Evolutionary conservation across 352 stramenopile genomes (phyloP), one percentile per base, ranked within the genome.

Genomic region (Globisporangium heterothallicum): DNA sequence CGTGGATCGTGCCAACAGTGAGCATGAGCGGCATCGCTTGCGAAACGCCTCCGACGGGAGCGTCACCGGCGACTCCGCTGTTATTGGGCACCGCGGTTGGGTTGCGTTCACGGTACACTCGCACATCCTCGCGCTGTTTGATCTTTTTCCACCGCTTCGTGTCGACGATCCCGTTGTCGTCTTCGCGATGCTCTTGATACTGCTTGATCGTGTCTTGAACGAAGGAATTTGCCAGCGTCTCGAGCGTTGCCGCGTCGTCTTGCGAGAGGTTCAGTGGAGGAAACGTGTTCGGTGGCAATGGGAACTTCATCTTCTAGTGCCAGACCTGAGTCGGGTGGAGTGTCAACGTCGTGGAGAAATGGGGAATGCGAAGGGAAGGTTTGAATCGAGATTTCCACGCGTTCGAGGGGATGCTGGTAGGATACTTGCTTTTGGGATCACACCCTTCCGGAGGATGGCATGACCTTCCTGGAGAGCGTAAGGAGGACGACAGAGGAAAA

Each of bases 271-370:
- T 51, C 19, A 87, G 48, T 26, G 70, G 61, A 24, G 69, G 64
- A 45, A 87, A 80, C 47, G 66, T 70, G 34, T 61, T 45, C 32
- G 46, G 53, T 6, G 63, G 56, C 30, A 77, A 53, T 18, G 63
- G 65, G 59, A 65, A 74, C 43, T 61, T 65, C 61, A 72, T 76
- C n/a, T n/a, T n/a, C n/a, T n/a, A n/a, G n/a, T n/a, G n/a, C n/a
- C n/a, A n/a, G n/a, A n/a, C n/a, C n/a, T n/a, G n/a, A n/a, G n/a
- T n/a, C n/a, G n/a, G n/a, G n/a, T n/a, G n/a, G n/a, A n/a, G n/a
- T n/a, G n/a, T n/a, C n/a, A n/a, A n/a, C n/a, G n/a, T n/a, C n/a
- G n/a, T n/a, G n/a, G n/a, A n/a, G n/a, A n/a, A n/a, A n/a, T n/a
- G n/a, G n/a, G n/a, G n/a, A n/a, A n/a, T n/a, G n/a, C n/a, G n/a